Base-by-base conservation (phyloP, 2,329 filamentous ascomycete species). In the Tolypocladium guangdongense region DNA sequence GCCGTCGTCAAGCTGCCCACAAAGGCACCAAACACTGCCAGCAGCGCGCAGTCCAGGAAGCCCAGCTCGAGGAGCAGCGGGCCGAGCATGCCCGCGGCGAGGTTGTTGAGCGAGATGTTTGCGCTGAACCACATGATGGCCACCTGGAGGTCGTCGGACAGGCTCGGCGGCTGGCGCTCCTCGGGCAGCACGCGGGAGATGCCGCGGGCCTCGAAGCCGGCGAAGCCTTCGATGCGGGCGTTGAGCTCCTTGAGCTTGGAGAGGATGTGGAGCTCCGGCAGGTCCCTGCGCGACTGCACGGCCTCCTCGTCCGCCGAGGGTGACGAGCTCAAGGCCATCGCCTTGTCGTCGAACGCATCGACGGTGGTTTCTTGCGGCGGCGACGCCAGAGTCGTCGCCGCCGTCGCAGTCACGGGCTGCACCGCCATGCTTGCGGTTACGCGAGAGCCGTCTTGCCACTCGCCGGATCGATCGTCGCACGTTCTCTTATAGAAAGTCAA, bases 1-100 rank as follows among this genome's bases (percentile, higher is more conserved):
- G 81, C 86, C 18, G 89, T 87, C 0, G 87, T 84, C 49, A 84
- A 63, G 49, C 86, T 78, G n/a, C 84, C 86, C 11, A 92, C 72
- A 5, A 89, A 64, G 61, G 90, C 91, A 72, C 91, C 80, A 70
- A 90, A 88, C 51, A 92, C 67, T 55, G 87, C 84, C 35, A 83
- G 79, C 47, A 92, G 71, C 36, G 87, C 81, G 8, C 84, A 82
- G 62, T 92, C 88, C 49, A 85, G 74, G 59, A 88, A 90, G 11
- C 87, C 86, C 10, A 92, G 76, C 10, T 69, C 68, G 68, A 89
- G 91, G 27, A 88, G 69, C 10, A 82, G 78, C n/a, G 82, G 76
- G 1, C 80, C 84, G 7, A 87, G 78, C 20, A 87, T 80, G 47
- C 87, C 88, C 53, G 90, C 84, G 49, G 88, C 86, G 14, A 74